Evolutionary conservation across 1,284 basidiomycete species (phyloP), one percentile per base, ranked within the genome.

Genomic region (Cutaneotrichosporon sp.): DNA sequence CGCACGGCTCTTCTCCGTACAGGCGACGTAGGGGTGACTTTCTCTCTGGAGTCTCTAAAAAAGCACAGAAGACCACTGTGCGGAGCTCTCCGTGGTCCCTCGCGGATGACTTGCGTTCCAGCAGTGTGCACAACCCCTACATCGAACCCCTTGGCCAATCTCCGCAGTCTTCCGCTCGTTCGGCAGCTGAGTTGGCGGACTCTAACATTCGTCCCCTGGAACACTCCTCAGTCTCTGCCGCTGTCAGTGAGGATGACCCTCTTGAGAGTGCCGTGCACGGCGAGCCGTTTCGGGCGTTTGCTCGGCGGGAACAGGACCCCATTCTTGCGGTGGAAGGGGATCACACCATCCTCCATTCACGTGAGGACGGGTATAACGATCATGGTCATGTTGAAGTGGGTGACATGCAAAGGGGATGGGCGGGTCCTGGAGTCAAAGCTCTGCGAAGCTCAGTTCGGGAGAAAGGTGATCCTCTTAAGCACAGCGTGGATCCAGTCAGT

Each of bases 401-500:
- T 38, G 9, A 22, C 35, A 16, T 38, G 24, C 19, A 38, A 17
- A 8, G 35, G 9, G 5, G 35, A 38, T 12, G 35, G 9, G 35
- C 19, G 24, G 45, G 45, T 20, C 45, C 53, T 17, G n/a, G n/a
- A n/a, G n/a, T n/a, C n/a, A n/a, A n/a, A n/a, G n/a, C n/a, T n/a
- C n/a, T n/a, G n/a, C n/a, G n/a, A n/a, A n/a, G n/a, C n/a, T n/a
- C n/a, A n/a, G n/a, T n/a, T n/a, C 52, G 44, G 16, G 52, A 52
- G 20, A 35, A 42, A 19, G 47, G 46, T 14, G 52, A 54, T 17
- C 42, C 52, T 14, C 24, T 52, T 17, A 42, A 33, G 9, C 20
- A 37, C 32, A 22, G 32, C 3, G 39, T 35, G 5, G 64, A 66
- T 39, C 59, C 62, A 0, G 49, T 67, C 12, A 45, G 47, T 3